Percentiles rank a stretch among this genome's conserved stretches.
Conservation (phyloP, 2,329 filamentous ascomycete genomes). For the Emergomyces africanus region DNA sequence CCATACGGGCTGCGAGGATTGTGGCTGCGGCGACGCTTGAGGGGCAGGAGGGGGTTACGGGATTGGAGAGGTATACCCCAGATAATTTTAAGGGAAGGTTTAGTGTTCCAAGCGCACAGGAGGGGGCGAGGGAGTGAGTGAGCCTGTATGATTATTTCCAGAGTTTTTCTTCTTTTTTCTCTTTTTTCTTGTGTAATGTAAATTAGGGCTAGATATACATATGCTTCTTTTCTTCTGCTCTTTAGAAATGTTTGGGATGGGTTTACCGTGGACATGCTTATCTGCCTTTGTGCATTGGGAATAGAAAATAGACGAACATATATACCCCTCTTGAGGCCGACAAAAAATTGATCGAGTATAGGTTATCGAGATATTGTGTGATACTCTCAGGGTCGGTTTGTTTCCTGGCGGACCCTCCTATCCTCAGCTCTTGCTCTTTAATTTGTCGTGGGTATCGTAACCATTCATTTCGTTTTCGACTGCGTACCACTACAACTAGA, state of each 20-base stretch:
- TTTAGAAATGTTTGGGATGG: too few relatives aligned
- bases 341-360: not conserved
- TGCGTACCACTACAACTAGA: too few relatives aligned
- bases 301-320: not conserved
- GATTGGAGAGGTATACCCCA: conserved; percentile 19
- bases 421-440: not conserved
- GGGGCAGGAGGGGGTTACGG: conserved; percentile 20
- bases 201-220: not conserved
- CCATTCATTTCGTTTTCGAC: not conserved
- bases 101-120: not conserved
- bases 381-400: not conserved
- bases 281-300: not conserved
- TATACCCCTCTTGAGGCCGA: not conserved
- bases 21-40: conserved; percentile 26
- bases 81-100: not conserved
- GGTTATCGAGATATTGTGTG: not conserved
- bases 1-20: conserved; percentile 44
- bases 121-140: not conserved
- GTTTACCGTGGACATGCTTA: not conserved
- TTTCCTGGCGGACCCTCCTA: not conserved
- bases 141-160: not conserved
- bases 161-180: too few relatives aligned
- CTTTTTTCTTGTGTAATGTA: not conserved
- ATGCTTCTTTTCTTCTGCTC: not conserved
- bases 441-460: not conserved